phyloP scores from a whole-genome alignment of 495 filamentous ascomycete species.

The Terfezia boudieri region DNA sequence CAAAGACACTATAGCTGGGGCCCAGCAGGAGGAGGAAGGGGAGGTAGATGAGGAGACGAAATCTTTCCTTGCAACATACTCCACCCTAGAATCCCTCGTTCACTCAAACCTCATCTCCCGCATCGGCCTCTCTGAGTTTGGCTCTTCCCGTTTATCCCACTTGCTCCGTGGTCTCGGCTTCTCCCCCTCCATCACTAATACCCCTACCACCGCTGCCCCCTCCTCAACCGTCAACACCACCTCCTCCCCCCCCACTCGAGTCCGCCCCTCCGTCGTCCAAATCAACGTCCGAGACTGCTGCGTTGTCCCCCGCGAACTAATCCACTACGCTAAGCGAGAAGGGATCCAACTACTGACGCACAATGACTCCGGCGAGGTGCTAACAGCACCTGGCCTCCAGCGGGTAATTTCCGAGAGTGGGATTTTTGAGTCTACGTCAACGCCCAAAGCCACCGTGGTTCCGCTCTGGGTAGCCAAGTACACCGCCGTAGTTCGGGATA shows the following conservation, averaged over 20 bases:
- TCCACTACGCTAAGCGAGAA: conserved; percentile 62
- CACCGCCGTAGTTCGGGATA: conserved; percentile 83
- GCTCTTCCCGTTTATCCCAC: conserved; percentile 47
- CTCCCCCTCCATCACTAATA: no score
- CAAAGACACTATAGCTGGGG: no score
- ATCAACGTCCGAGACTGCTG: conserved; percentile 96
- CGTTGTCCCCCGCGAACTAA: conserved; percentile 74
- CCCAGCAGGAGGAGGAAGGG: no score
- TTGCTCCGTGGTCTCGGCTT: conserved; percentile 26
- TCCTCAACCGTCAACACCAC: no score
- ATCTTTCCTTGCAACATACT: conserved; percentile 47
- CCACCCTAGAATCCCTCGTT: conserved; percentile 48
- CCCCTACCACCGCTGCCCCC: no score
- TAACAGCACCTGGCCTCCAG: conserved; percentile 24
- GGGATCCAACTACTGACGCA: conserved; percentile 79
- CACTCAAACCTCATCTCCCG: conserved; percentile 43
- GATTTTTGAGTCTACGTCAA: background rate
- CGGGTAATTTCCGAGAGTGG: conserved; percentile 1
- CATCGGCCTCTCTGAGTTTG: conserved; percentile 78
- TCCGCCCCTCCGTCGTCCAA: conserved; percentile 75
- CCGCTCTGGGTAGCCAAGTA: conserved; percentile 96
- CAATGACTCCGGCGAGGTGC: conserved; percentile 69
- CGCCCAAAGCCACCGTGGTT: conserved; percentile 23
- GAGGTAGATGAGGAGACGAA: conserved; percentile 28
- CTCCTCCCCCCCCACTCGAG: no score